These are phyloP conservation scores for Pyrenochaeta sp. DNA, from an alignment of 2,329 filamentous ascomycete genomes.

Conservation along the genomic window DNA sequence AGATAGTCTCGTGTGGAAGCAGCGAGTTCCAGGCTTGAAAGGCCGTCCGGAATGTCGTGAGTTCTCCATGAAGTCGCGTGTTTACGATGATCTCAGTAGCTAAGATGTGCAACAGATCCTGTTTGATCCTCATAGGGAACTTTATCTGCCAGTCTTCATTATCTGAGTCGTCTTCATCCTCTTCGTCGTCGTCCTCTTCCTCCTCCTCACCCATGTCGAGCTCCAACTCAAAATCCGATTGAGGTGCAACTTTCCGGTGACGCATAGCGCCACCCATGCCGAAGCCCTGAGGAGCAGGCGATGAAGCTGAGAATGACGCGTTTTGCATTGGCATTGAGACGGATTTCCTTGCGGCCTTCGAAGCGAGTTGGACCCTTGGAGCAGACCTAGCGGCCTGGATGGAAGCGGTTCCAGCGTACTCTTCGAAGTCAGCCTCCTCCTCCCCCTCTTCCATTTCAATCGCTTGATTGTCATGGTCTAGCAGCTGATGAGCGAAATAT, in stretches of 20 bases:
- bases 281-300: too few relatives aligned
- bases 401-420: too few relatives aligned
- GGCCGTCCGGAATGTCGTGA: constrained; percentile 40
- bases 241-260: neutral
- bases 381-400: too few relatives aligned
- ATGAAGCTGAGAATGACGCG: neutral
- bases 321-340: neutral
- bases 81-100: constrained; percentile 43
- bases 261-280: too few relatives aligned
- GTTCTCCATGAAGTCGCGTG: constrained; percentile 34
- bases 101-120: constrained; percentile 39
- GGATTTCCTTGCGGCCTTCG: too few relatives aligned
- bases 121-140: constrained; percentile 40
- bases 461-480: constrained; percentile 30
- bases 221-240: neutral
- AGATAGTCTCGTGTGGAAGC: constrained; percentile 55
- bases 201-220: neutral
- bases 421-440: constrained; percentile 37
- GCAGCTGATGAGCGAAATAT: constrained; percentile 37
- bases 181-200: constrained; percentile 6
- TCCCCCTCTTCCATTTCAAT: constrained; percentile 37
- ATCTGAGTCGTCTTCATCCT: constrained; percentile 10
- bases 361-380: too few relatives aligned
- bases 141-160: constrained; percentile 14
- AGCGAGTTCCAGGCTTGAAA: constrained; percentile 43